A percentile compares a stretch with the other conserved stretches of the same genome.
phyloP scores from a whole-genome alignment of 495 filamentous ascomycete genomes.

The Talaromyces wortmannii region DNA sequence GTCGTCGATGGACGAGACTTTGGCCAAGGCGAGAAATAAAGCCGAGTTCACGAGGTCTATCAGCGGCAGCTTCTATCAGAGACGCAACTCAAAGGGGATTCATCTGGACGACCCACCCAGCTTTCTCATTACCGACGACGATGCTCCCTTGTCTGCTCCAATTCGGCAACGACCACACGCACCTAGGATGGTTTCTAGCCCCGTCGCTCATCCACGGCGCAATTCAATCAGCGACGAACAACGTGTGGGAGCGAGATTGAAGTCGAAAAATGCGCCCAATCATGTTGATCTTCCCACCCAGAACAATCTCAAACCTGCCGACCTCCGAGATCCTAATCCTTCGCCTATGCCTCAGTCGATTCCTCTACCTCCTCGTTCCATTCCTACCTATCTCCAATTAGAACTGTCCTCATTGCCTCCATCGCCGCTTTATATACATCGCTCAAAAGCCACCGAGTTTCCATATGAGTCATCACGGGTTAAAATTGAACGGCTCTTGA shows the following conservation, averaged over 20 bases:
- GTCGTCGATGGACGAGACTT: background rate
- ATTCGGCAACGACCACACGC: slow-evolving; percentile 24
- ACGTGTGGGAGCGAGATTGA: slow-evolving; percentile 7
- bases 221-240: slow-evolving; percentile 6
- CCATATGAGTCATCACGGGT: slow-evolving; percentile 96
- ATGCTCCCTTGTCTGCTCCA: slow-evolving; percentile 11
- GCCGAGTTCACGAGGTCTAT: slow-evolving; percentile 5
- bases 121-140: slow-evolving; percentile 11
- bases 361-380: slow-evolving; percentile 76
- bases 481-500: slow-evolving; percentile 87
- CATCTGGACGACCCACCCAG: slow-evolving; percentile 17
- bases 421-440: slow-evolving; percentile 83
- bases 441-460: slow-evolving; percentile 62
- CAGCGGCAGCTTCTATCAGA: slow-evolving; percentile 6
- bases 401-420: slow-evolving; percentile 77
- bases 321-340: slow-evolving; percentile 29
- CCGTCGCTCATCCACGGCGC: slow-evolving; percentile 6
- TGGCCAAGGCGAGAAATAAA: slow-evolving; percentile 1
- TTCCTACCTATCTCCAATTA: slow-evolving; percentile 83
- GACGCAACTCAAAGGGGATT: slow-evolving; percentile 17
- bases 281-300: slow-evolving; percentile 35
- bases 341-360: slow-evolving; percentile 66
- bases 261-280: slow-evolving; percentile 16
- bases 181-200: slow-evolving; percentile 30
- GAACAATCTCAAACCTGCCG: slow-evolving; percentile 18